Evolutionary conservation across 805 yeast species (phyloP), one percentile per base, ranked within the genome.

Genomic region (Saccharomyces mikatae): DNA sequence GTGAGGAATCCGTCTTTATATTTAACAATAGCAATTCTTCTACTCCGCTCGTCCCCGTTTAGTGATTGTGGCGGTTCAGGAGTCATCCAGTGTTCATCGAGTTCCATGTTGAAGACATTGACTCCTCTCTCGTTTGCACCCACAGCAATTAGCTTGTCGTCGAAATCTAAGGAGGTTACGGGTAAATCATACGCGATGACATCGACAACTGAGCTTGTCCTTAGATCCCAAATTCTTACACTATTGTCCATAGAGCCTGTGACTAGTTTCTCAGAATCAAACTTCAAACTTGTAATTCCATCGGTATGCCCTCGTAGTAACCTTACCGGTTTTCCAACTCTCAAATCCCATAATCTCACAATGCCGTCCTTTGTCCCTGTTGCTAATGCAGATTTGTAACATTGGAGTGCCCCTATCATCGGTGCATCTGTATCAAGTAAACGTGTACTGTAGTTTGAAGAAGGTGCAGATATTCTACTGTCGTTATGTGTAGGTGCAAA

Each of bases 341-440:
- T 75, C 56, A 86, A 68, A 68, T 86, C 94, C 91, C 92, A 86
- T 28, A 86, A 70, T 52, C 92, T 70, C 5, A 87, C 88, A 2
- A 81, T 65, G 0, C 92, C 92, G 67, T 86, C 92, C 17, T 81
- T 80, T 0, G 89, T 81, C 48, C 92, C 94, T 0, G 89, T 80
- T 0, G 91, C 91, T 61, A 86, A 71, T 0, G 91, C 92, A 0
- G 89, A 87, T 60, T 84, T 88, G 61, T 75, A 81, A 53, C 85
- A 81, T 66, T 86, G 91, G 29, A 86, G 65, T 0, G 88, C 82
- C 0, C 87, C 84, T 46, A 86, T 78, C 57, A 80, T 80, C 2
- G 81, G 80, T 9, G 60, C 55, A 13, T 51, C 50, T n/a, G 55
- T 55, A 32, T 53, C 49, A 9, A 52, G 28, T 5, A 52, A 41